These are phyloP conservation scores for Umbelopsis sp. DNA, from an alignment of 192 early-diverging fungal genomes.

Conservation along the genomic window DNA sequence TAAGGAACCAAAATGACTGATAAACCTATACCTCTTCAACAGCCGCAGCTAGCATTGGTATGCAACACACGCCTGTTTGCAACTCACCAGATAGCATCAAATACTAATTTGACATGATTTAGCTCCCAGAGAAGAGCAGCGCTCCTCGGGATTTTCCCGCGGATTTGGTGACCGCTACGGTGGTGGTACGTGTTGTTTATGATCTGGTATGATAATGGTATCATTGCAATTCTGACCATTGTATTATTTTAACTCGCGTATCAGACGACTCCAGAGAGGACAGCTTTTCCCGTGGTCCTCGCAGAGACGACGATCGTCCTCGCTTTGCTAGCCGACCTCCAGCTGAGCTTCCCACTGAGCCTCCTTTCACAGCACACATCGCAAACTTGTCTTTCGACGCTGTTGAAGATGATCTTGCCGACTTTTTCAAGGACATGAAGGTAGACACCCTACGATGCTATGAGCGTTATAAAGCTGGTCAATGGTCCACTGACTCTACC, in stretches of 20 bases:
- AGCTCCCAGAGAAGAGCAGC: conserved; percentile 12
- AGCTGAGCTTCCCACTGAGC: conserved; percentile 74
- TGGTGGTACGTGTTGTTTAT: conserved; percentile 2
- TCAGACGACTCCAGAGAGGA: conserved; percentile 38
- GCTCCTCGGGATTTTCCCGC: conserved; percentile 16
- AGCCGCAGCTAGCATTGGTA: conserved; percentile 28
- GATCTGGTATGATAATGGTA: background rate
- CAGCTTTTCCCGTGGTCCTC: conserved; percentile 37
- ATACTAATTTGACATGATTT: conserved; percentile 17
- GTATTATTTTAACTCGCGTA: conserved; percentile 32
- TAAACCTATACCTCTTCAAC: background rate
- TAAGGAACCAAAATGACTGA: background rate
- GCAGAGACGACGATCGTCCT: conserved; percentile 42
- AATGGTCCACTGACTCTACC: conserved; percentile 5
- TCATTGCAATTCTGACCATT: conserved; percentile 13
- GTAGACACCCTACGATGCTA: conserved; percentile 40
- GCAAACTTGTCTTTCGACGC: conserved; percentile 91
- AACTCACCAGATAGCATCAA: background rate
- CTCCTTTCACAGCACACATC: conserved; percentile 90
- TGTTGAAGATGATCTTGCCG: conserved; percentile 73
- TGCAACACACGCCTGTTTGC: conserved; percentile 3
- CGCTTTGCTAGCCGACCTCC: conserved; percentile 42
- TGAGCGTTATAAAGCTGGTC: background rate
- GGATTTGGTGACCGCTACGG: conserved; percentile 32
- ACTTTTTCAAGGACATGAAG: conserved; percentile 72